A percentile compares a stretch with the other conserved stretches of the same genome.
Conservation (phyloP, 495 filamentous ascomycete species). For the Hypoxylon crocopeplum region DNA sequence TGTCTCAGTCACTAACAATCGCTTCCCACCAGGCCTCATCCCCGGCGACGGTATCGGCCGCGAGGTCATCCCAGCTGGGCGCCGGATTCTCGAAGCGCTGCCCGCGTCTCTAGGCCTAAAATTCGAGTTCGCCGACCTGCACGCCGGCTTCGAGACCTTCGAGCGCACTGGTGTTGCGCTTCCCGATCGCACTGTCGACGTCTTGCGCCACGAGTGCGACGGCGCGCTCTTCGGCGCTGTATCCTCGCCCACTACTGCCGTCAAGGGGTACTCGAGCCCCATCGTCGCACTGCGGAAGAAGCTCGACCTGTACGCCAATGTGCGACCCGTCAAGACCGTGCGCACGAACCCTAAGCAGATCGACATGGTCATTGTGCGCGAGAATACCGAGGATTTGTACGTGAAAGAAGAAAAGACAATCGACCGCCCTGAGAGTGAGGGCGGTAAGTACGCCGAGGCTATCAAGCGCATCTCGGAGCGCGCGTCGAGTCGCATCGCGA, state of each 20-base stretch:
- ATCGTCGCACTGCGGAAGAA: conserved; percentile 97
- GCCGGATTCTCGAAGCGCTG: conserved; percentile 87
- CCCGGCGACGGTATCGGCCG: conserved; percentile 98
- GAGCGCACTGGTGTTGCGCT: conserved; percentile 84
- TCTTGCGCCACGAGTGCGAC: conserved; percentile 86
- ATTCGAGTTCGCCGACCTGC: conserved; percentile 91
- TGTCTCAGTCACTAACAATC: conserved; percentile 3
- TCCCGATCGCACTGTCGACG: conserved; percentile 87
- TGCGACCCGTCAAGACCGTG: conserved; percentile 92
- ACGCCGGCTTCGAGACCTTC: conserved; percentile 93
- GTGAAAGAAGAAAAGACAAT: conserved; percentile 94
- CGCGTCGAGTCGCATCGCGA: conserved; percentile 82
- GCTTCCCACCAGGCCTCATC: conserved; percentile 75
- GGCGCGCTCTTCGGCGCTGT: conserved; percentile 97
- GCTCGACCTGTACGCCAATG: conserved; percentile 95
- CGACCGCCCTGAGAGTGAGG: conserved; percentile 63
- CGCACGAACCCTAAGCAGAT: conserved; percentile 67
- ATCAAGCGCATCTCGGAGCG: conserved; percentile 94
- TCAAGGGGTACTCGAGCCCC: conserved; percentile 93
- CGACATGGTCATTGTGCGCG: conserved; percentile 96
- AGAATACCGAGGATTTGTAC: conserved; percentile 99
- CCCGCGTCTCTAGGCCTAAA: conserved; percentile 81
- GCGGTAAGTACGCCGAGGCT: conserved; percentile 89
- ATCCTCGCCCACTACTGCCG: conserved; percentile 85
- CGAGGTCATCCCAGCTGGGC: conserved; percentile 96